Evolutionary conservation across 192 early-diverging fungal species (phyloP).

Genomic region (Coemansia sp.): DNA sequence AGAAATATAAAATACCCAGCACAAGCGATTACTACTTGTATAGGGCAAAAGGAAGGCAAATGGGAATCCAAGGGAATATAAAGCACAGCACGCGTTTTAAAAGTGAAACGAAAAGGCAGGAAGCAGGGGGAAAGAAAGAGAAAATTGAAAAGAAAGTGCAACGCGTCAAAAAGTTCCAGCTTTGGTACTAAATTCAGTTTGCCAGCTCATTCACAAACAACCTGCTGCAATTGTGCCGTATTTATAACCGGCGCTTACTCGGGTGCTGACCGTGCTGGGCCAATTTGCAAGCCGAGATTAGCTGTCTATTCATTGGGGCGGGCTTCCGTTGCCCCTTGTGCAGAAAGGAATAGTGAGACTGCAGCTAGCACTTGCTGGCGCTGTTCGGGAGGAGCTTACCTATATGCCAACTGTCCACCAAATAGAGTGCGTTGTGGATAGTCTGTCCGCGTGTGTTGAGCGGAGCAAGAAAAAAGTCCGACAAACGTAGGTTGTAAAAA

Average conservation of each 20-base stretch:
- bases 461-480: neutral
- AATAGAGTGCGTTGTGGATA: neutral
- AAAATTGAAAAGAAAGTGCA: neutral
- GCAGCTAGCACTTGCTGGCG: neutral
- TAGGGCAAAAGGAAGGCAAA: slow-evolving; percentile 5
- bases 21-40: slow-evolving; percentile 1
- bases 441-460: neutral
- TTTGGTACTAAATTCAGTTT: neutral
- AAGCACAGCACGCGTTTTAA: slow-evolving; percentile 9
- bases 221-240: neutral
- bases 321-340: neutral
- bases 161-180: slow-evolving; percentile 3
- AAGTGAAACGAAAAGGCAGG: slow-evolving; percentile 11
- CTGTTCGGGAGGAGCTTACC: neutral
- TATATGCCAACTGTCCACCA: neutral
- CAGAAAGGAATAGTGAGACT: slow-evolving; percentile 2
- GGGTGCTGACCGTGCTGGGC: neutral
- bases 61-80: neutral
- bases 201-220: neutral
- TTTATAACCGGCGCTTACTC: neutral
- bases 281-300: neutral
- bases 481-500: slow-evolving; percentile 8
- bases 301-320: neutral
- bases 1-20: neutral
- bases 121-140: slow-evolving; percentile 3